A percentile compares a stretch with the other conserved stretches of the same genome.
Conservation (phyloP, 495 filamentous ascomycete genomes). For the Hyaloscypha bicolor region DNA sequence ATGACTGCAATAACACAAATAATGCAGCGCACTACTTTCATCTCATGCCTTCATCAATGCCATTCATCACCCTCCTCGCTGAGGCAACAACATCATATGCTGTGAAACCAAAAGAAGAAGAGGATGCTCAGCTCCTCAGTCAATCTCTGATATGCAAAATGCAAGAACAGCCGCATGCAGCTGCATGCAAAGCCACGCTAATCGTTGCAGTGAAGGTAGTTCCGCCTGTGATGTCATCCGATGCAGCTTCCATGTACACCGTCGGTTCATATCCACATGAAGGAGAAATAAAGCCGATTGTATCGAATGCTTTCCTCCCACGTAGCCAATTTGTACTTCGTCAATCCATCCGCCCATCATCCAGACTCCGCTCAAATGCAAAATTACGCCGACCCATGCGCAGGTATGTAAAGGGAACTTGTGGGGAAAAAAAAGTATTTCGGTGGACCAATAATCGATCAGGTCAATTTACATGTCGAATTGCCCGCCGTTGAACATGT, state of each 20-base stretch:
- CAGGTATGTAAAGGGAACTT: slow-evolving; percentile 25
- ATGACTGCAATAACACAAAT: not conserved
- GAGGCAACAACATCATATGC: not conserved
- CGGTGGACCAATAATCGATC: slow-evolving; percentile 1
- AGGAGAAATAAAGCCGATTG: not conserved
- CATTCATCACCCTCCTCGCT: not conserved
- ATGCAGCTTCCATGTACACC: not conserved
- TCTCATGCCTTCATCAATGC: not conserved
- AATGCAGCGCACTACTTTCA: not conserved
- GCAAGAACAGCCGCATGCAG: not conserved
- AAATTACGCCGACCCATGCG: slow-evolving; percentile 30
- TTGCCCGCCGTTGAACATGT: slow-evolving; percentile 72
- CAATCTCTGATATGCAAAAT: slow-evolving; percentile 2
- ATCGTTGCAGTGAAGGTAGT: not conserved
- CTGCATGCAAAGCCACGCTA: not conserved
- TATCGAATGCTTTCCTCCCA: not conserved
- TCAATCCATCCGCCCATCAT: slow-evolving; percentile 12
- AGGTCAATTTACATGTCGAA: slow-evolving; percentile 56
- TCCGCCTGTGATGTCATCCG: not conserved
- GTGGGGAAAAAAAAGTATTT: slow-evolving; percentile 13
- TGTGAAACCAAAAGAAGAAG: slow-evolving; percentile 1
- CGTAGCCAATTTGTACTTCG: slow-evolving; percentile 11
- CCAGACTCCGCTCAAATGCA: slow-evolving; percentile 32
- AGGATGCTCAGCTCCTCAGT: slow-evolving; percentile 3
- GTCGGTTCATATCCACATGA: slow-evolving; percentile 5